Base-by-base conservation (phyloP, 345 rosid species). In the Populus alba region DNA sequence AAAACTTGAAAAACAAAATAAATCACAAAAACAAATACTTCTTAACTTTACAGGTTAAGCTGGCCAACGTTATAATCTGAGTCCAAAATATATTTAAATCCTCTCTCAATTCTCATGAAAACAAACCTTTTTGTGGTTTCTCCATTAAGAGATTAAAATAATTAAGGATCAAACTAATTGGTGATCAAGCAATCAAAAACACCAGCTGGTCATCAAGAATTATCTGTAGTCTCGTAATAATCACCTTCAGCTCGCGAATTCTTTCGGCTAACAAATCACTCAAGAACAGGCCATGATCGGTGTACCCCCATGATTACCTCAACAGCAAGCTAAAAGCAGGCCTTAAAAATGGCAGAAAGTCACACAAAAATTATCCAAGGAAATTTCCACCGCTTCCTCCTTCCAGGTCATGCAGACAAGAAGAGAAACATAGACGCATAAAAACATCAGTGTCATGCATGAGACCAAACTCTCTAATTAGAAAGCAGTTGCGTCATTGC, bases 401-500 rank as follows among this genome's bases (percentile, higher is more conserved):
- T 47, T 47, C 18, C 51, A 47, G 4, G 25, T 20, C 3, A 9
- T 0, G 37, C 1, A 10, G 65, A 57, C 15, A 57, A 10, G 23
- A 53, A 7, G 63, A 59, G 2, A 39, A 10, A 23, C 72, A 43
- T 7, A 5, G 1, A 17, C 39, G 27, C 18, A 43, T 10, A 31
- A 13, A 72, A 18, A 27, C 33, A 29, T 63, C 71, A 18, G 69
- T 72, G 70, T 69, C 62, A 75, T 49, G 25, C 27, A 39, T 25
- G 25, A 69, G 53, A 23, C 62, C 11, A 29, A 41, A 27, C 55
- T 8, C 49, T 47, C 45, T 45, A n/a, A 47, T 12, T 18, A 47
- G 18, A 47, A 5, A 15, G 33, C 9, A 5, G 25, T 51, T 61
- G 62, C 38, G 68, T 43, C 7, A 49, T 84, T 80, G 77, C 84